Evolutionary conservation across 768 basidiomycete species (phyloP).

Genomic region (Aureoboletus auriporus): DNA sequence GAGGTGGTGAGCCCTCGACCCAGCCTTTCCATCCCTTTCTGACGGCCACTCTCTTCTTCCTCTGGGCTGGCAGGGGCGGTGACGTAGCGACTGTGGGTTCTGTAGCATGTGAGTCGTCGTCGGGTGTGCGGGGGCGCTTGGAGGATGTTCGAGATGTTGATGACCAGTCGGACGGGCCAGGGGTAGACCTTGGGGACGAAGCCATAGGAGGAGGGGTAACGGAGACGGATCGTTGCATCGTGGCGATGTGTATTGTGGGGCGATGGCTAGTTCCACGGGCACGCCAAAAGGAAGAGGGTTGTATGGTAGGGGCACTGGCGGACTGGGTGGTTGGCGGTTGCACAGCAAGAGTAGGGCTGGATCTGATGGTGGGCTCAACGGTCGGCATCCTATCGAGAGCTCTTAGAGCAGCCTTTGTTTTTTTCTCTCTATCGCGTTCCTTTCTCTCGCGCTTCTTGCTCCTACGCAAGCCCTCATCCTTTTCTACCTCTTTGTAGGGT

Average conservation of each 20-base stretch:
- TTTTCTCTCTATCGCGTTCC: slow-evolving; percentile 50
- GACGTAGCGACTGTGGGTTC: slow-evolving; percentile 20
- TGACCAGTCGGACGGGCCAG: slow-evolving; percentile 71
- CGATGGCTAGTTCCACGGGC: slow-evolving; percentile 38
- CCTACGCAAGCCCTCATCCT: slow-evolving; percentile 52
- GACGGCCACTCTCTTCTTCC: slow-evolving; percentile 59
- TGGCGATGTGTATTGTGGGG: slow-evolving; percentile 69
- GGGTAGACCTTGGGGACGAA: slow-evolving; percentile 68
- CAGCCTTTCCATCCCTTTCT: slow-evolving; percentile 90
- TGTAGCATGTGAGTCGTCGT: slow-evolving; percentile 48
- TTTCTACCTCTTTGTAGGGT: slow-evolving; percentile 60
- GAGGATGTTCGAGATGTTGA: slow-evolving; percentile 74
- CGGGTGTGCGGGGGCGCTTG: slow-evolving; percentile 73
- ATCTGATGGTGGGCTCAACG: slow-evolving; percentile 10
- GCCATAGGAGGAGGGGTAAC: slow-evolving; percentile 69
- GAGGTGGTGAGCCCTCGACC: slow-evolving; percentile 82
- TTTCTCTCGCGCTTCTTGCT: slow-evolving; percentile 47
- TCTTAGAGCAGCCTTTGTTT: slow-evolving; percentile 34
- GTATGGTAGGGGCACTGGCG: slow-evolving; percentile 28
- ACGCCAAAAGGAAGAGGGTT: slow-evolving; percentile 58
- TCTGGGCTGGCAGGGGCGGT: slow-evolving; percentile 27
- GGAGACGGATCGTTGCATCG: slow-evolving; percentile 65
- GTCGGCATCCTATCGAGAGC: slow-evolving; percentile 32
- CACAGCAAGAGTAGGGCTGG: slow-evolving; percentile 16
- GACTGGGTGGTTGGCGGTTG: slow-evolving; percentile 17